Evolutionary conservation across 495 filamentous ascomycete species (phyloP).

Genomic region (Rostrohypoxylon terebratum): DNA sequence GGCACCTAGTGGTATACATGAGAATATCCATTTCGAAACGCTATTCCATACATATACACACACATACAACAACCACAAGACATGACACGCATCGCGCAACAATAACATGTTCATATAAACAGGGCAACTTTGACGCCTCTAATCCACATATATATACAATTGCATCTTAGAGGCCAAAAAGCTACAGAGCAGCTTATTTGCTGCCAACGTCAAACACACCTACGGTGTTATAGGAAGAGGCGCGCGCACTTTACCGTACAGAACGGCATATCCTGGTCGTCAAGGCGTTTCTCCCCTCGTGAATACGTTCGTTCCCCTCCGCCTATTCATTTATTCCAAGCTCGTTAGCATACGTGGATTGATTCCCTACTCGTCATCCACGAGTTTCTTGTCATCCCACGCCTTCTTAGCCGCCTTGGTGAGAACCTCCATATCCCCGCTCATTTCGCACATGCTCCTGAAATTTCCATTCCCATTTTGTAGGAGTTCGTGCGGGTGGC

Average conservation of each 20-base stretch:
- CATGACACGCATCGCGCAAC: neutral
- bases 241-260: conserved; percentile 9
- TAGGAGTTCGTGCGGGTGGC: conserved; percentile 84
- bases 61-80: neutral
- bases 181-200: neutral
- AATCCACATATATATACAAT: conserved; percentile 31
- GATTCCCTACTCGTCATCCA: conserved; percentile 52
- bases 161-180: conserved; percentile 3
- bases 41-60: neutral
- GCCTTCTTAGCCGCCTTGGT: conserved; percentile 79
- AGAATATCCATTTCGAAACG: neutral
- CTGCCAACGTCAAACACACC: neutral
- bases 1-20: too few species aligned
- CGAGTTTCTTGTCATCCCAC: conserved; percentile 57
- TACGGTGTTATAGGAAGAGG: neutral
- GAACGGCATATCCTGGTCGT: conserved; percentile 14
- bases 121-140: conserved; percentile 18
- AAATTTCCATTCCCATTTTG: conserved; percentile 76
- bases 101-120: conserved; percentile 21
- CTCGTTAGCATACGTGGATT: neutral
- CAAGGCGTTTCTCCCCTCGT: neutral
- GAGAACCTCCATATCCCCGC: conserved; percentile 82
- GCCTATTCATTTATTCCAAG: neutral
- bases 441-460: conserved; percentile 93
- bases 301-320: neutral